phyloP scores from a whole-genome alignment of 305 asterid genomes.

The Solanum hybrid region DNA sequence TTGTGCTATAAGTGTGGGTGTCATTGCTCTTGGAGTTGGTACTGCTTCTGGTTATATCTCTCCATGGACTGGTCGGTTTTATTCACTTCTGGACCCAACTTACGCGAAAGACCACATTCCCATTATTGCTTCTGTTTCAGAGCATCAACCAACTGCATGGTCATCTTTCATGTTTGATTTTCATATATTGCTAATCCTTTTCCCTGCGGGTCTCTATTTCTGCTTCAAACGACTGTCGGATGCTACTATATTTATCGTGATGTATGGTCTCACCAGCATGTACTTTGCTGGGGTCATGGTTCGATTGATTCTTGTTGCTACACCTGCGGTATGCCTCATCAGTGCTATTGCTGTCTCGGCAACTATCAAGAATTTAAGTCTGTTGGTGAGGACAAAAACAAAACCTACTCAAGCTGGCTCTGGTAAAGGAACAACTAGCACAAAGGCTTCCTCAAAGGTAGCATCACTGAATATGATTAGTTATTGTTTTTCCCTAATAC shows the following conservation, averaged over 20 bases:
- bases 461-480: conserved; percentile 5
- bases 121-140: conserved; percentile 96
- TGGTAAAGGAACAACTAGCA: conserved; percentile 54
- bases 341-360: conserved; percentile 99
- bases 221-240: conserved; percentile 95
- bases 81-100: conserved; percentile 94
- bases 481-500: background rate
- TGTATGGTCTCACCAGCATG: conserved; percentile 99
- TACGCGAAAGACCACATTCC: conserved; percentile 98
- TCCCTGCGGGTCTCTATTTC: conserved; percentile 97
- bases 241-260: conserved; percentile 89
- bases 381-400: conserved; percentile 67
- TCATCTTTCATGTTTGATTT: conserved; percentile 98
- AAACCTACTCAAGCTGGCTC: conserved; percentile 47
- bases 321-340: conserved; percentile 97
- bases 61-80: conserved; percentile 99
- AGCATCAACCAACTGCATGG: conserved; percentile 99
- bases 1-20: conserved; percentile 71
- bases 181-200: conserved; percentile 72
- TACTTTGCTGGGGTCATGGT: conserved; percentile 99
- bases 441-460: conserved; percentile 87
- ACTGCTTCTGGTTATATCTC: conserved; percentile 98
- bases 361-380: conserved; percentile 82
- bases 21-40: conserved; percentile 82
- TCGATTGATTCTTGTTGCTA: conserved; percentile 92